Conservation (phyloP, 306 rosid species). For the Coriaria nepalensis region DNA sequence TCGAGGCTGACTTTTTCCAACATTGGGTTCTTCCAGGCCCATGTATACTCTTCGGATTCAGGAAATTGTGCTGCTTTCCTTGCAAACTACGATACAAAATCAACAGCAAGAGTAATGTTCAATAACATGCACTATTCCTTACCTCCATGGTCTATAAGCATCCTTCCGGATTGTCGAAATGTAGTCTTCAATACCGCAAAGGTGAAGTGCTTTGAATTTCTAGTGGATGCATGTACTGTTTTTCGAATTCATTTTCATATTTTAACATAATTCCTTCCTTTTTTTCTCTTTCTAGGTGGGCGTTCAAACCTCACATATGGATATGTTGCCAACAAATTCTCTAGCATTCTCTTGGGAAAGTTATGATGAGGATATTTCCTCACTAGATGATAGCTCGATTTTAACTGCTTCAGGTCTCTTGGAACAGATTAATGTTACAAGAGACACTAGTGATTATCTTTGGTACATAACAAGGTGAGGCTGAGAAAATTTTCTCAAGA, state of each 20-base stretch:
- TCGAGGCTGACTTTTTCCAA: constrained; percentile 11
- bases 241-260: background rate
- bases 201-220: constrained; percentile 22
- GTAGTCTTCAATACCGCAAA: constrained; percentile 88
- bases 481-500: background rate
- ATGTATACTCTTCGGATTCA: constrained; percentile 63
- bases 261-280: constrained; percentile 2
- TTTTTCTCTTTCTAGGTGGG: constrained; percentile 51
- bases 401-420: constrained; percentile 72
- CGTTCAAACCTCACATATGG: constrained; percentile 92
- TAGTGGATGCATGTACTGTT: too few relatives aligned
- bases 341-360: constrained; percentile 75
- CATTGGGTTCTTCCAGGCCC: constrained; percentile 44
- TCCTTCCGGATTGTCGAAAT: constrained; percentile 93
- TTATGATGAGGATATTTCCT: constrained; percentile 60
- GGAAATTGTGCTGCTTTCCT: constrained; percentile 93
- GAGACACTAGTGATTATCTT: constrained; percentile 86
- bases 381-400: constrained; percentile 58
- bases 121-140: constrained; percentile 91
- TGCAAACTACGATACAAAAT: constrained; percentile 57
- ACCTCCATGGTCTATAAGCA: constrained; percentile 97
- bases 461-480: constrained; percentile 93
- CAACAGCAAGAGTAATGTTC: constrained; percentile 80
- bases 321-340: constrained; percentile 75
- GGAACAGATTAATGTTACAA: constrained; percentile 88